phyloP scores from a whole-genome alignment of 768 basidiomycete genomes.

The Clavaria fumosa region DNA sequence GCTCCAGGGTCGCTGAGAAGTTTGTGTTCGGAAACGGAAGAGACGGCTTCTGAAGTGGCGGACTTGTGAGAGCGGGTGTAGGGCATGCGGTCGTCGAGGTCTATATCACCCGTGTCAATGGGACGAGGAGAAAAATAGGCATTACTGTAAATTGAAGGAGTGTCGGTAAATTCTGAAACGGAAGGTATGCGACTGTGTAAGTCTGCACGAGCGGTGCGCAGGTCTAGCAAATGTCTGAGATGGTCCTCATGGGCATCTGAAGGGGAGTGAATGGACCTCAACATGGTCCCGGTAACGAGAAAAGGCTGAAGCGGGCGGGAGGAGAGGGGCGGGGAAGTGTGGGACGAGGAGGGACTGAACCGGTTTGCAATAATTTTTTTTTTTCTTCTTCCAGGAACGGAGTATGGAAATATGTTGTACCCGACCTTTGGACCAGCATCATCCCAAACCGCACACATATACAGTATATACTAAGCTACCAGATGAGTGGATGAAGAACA shows the following conservation, averaged over 20 bases:
- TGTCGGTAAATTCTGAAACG: slow-evolving; percentile 43
- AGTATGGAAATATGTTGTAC: too few relatives aligned
- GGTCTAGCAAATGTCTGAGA: slow-evolving; percentile 36
- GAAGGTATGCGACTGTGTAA: slow-evolving; percentile 35
- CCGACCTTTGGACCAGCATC: too few relatives aligned
- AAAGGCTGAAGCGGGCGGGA: too few relatives aligned
- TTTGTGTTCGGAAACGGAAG: slow-evolving; percentile 18
- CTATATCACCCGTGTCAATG: slow-evolving; percentile 17
- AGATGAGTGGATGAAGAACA: too few relatives aligned
- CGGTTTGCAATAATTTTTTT: too few relatives aligned
- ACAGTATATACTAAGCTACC: too few relatives aligned
- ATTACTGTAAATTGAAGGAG: slow-evolving; percentile 56
- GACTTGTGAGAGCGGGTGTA: background rate
- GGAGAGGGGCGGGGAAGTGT: too few relatives aligned
- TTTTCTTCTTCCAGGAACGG: too few relatives aligned
- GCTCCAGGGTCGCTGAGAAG: slow-evolving; percentile 30
- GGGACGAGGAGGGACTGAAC: too few relatives aligned
- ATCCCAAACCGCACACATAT: too few relatives aligned
- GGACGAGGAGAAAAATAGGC: slow-evolving; percentile 40
- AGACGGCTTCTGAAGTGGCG: slow-evolving; percentile 6
- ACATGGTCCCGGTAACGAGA: background rate
- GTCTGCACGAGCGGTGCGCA: slow-evolving; percentile 35
- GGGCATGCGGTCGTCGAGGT: too few relatives aligned
- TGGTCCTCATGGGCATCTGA: slow-evolving; percentile 30
- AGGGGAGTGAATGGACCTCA: slow-evolving; percentile 22